Conservation (phyloP, 371 early-diverging fungal genomes). For the Batrachochytrium dendrobatidis region DNA sequence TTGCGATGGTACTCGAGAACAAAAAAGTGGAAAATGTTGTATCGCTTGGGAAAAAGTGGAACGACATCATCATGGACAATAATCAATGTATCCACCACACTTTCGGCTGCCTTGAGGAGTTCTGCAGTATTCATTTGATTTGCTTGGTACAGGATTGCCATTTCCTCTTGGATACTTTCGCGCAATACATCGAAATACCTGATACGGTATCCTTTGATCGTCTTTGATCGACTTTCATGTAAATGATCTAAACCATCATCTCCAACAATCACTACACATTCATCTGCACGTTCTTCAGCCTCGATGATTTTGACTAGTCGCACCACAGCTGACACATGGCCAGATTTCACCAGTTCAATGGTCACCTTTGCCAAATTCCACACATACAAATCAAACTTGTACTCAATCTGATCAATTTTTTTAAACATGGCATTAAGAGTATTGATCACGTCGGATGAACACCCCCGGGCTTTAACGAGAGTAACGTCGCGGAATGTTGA, state of each 20-base stretch:
- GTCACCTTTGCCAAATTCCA: constrained; percentile 75
- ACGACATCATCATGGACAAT: constrained; percentile 78
- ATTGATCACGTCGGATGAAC: constrained; percentile 68
- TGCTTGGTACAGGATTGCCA: constrained; percentile 34
- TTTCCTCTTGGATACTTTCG: constrained; percentile 56
- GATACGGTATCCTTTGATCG: constrained; percentile 58
- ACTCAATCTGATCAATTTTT: constrained; percentile 64
- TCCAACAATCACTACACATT: constrained; percentile 45
- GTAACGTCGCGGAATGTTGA: constrained; percentile 81
- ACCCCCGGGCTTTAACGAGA: constrained; percentile 64
- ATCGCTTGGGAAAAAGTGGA: constrained; percentile 81
- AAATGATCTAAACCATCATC: background rate
- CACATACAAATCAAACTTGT: constrained; percentile 74
- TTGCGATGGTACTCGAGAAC: constrained; percentile 89
- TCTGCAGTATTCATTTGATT: constrained; percentile 26
- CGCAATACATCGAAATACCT: constrained; percentile 69
- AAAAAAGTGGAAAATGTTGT: constrained; percentile 86
- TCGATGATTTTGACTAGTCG: constrained; percentile 87
- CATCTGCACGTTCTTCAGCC: constrained; percentile 79
- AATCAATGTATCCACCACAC: constrained; percentile 79
- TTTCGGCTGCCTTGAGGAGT: constrained; percentile 44
- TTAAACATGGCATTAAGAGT: constrained; percentile 77
- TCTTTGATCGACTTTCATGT: background rate
- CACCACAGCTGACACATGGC: constrained; percentile 64
- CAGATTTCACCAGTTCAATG: constrained; percentile 64